These are phyloP conservation scores for Caryopteris hybrid DNA, from an alignment of 305 asterid species.

Conservation along the genomic window DNA sequence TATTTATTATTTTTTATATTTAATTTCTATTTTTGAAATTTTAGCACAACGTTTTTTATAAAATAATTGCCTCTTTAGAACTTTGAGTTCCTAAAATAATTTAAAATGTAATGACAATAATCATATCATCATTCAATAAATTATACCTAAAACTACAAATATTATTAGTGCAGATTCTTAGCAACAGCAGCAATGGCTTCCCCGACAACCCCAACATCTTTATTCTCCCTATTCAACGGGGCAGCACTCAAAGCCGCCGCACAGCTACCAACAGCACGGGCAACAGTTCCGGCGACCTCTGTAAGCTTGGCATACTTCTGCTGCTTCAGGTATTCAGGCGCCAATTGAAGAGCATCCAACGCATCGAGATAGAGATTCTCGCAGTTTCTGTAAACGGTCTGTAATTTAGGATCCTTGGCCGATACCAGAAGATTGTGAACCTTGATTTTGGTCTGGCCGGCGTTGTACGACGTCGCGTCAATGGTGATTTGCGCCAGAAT, in stretches of 20 bases:
- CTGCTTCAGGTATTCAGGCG: constrained; percentile 4
- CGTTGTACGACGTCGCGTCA: neutral
- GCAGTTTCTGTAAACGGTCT: neutral
- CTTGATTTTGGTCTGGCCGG: neutral
- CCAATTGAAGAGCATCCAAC: neutral
- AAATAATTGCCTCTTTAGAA: too few species aligned
- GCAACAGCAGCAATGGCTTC: constrained; percentile 21
- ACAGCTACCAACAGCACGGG: neutral
- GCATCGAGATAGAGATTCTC: constrained; percentile 4
- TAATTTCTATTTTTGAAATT: too few species aligned
- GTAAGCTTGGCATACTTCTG: neutral
- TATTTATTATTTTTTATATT: too few species aligned
- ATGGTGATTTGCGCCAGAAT: constrained; percentile 3
- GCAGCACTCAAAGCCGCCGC: neutral
- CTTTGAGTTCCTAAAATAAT: too few species aligned
- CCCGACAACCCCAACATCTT: constrained; percentile 8
- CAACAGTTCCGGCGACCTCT: neutral
- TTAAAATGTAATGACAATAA: too few species aligned
- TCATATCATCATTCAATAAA: too few species aligned
- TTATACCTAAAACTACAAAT: too few species aligned
- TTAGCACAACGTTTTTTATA: too few species aligned
- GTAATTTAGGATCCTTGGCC: neutral
- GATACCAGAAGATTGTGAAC: neutral
- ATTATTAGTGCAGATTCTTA: neutral
- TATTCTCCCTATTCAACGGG: neutral